Evolutionary conservation across 106 monocot genomes (phyloP), one percentile per base, ranked within the genome.

Genomic region (Dactylorhiza incarnata): DNA sequence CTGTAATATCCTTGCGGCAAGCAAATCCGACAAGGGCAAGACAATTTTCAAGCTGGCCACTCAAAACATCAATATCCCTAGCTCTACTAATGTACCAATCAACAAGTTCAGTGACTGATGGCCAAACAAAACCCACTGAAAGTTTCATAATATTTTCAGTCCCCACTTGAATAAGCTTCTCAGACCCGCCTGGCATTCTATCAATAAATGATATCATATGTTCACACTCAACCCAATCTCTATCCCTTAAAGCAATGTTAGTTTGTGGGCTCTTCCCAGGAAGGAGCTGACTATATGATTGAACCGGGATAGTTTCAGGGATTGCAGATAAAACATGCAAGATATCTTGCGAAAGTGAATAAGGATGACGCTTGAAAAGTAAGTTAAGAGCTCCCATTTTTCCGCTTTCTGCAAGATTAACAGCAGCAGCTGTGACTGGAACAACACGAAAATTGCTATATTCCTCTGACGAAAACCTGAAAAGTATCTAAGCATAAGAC

Each of bases 311-410:
- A 59, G 94, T 97, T 83, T 97, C 97, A 69, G 97, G 97, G 45
- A 97, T 85, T 65, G 91, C 87, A 50, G 91, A 86, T 49, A 97
- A 77, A 82, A 89, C 82, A 58, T 86, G 74, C 71, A 97, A 80
- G 11, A 86, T 81, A 71, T 53, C 77, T 44, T 73, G 49, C 3
- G 84, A 83, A 51, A 91, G 79, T 20, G 94, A 91, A 77, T 94
- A 97, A 56, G 91, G 97, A 82, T 97, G 97, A 56, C 97, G 90
- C 76, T 94, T 97, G 67, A 97, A 97, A 37, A 97, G 85, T 45
- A 97, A 73, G 52, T 97, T 91, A 73, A 97, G 82, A 43, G 97
- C 97, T 25, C 97, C 97, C 77, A 97, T 91, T 87, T 91, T 97
- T 1, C 97, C 93, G 79, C 81, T 88, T 82, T 91, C 94, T 87